Conservation (phyloP, 495 filamentous ascomycete species). For the Halenospora varia region DNA sequence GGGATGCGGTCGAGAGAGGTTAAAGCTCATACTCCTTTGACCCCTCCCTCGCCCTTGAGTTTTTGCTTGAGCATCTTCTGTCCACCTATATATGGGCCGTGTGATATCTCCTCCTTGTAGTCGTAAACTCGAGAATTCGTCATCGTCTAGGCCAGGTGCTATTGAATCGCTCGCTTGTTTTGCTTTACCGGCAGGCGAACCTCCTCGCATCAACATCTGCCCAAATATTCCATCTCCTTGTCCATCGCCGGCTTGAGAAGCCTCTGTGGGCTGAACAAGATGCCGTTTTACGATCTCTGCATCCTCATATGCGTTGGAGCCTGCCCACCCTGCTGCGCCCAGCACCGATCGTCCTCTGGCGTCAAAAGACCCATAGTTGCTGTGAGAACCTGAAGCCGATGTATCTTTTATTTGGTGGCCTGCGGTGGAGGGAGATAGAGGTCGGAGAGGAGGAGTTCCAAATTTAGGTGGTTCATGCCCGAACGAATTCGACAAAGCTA, state of each 20-base stretch:
- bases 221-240: conserved; percentile 23
- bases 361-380: conserved; percentile 80
- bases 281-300: conserved; percentile 78
- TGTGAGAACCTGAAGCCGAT: conserved; percentile 44
- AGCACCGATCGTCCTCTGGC: conserved; percentile 41
- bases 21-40: conserved; percentile 82
- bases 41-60: conserved; percentile 48
- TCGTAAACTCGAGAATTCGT: conserved; percentile 88
- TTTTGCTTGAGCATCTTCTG: conserved; percentile 68
- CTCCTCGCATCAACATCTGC: conserved; percentile 20
- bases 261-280: conserved; percentile 63
- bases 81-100: conserved; percentile 89
- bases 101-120: conserved; percentile 94
- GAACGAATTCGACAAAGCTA: conserved; percentile 63
- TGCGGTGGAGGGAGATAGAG: conserved; percentile 50
- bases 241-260: conserved; percentile 12
- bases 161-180: conserved; percentile 43
- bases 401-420: conserved; percentile 34
- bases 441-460: conserved; percentile 55
- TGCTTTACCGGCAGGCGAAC: conserved; percentile 40
- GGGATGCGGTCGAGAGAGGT: conserved; percentile 66
- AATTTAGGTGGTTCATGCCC: conserved; percentile 55
- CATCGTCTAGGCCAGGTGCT: conserved; percentile 52
- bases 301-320: conserved; percentile 60
- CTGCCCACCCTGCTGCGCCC: conserved; percentile 30